These are phyloP conservation scores for Galerina sulciceps DNA, from an alignment of 768 basidiomycete species.

Conservation along the genomic window DNA sequence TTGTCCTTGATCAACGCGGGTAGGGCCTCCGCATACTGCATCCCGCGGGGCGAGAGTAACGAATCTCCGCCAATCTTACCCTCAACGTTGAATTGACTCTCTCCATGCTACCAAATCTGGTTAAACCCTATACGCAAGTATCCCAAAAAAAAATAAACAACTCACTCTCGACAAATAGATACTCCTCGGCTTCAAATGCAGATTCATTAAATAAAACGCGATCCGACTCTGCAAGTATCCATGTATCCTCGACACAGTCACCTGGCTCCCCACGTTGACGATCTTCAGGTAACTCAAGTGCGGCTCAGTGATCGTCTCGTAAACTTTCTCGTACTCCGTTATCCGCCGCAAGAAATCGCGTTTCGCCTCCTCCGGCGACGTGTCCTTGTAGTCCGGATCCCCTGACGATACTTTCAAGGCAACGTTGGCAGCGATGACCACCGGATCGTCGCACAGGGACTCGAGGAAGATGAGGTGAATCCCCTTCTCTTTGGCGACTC, in stretches of 20 bases:
- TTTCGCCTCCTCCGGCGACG: slow-evolving; percentile 82
- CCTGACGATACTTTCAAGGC: slow-evolving; percentile 95
- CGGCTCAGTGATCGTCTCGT: slow-evolving; percentile 93
- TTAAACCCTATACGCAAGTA: slow-evolving; percentile 2
- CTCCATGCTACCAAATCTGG: slow-evolving; percentile 75
- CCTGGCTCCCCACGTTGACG: slow-evolving; percentile 90
- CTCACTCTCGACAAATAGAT: slow-evolving; percentile 95
- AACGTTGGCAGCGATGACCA: slow-evolving; percentile 93
- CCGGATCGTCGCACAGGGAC: slow-evolving; percentile 92
- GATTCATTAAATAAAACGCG: slow-evolving; percentile 97
- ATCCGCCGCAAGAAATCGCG: slow-evolving; percentile 92
- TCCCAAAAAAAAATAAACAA: slow-evolving; percentile 14
- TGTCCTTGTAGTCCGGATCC: slow-evolving; percentile 97
- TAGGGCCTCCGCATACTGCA: slow-evolving; percentile 84
- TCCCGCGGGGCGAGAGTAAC: slow-evolving; percentile 78
- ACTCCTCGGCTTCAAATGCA: slow-evolving; percentile 94
- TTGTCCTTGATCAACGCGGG: slow-evolving; percentile 89
- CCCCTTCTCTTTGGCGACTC: slow-evolving; percentile 86
- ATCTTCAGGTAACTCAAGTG: slow-evolving; percentile 91
- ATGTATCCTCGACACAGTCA: slow-evolving; percentile 84
- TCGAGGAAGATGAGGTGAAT: slow-evolving; percentile 93
- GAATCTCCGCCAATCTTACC: slow-evolving; percentile 99
- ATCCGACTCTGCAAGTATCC: slow-evolving; percentile 97
- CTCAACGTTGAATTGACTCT: slow-evolving; percentile 95
- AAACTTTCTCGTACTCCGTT: slow-evolving; percentile 90